phyloP scores from a whole-genome alignment of 2,329 filamentous ascomycete genomes.

The Hymenotorrendiella dingleyae region DNA sequence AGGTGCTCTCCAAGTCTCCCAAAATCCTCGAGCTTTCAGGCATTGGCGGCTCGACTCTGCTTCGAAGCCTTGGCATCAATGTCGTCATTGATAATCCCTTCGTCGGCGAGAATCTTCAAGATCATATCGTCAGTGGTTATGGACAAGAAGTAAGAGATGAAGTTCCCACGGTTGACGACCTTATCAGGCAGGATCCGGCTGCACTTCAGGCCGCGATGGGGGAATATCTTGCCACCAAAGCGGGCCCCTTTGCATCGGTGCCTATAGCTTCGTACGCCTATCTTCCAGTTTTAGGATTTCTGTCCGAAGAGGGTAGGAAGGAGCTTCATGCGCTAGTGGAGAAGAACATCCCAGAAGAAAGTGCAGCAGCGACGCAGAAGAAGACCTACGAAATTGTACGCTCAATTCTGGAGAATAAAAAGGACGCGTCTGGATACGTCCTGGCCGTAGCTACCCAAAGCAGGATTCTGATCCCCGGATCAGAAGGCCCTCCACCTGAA shows the following conservation, averaged over 20 bases:
- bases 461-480: too few species aligned
- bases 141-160: constrained; percentile 5
- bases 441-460: not conserved
- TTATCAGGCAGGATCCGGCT: constrained; percentile 8
- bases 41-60: constrained; percentile 17
- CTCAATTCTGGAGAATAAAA: not conserved
- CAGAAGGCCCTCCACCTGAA: not conserved
- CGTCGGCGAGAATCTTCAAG: constrained; percentile 44
- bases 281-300: constrained; percentile 4
- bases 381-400: not conserved
- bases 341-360: not conserved
- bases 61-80: constrained; percentile 11
- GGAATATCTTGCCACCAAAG: not conserved
- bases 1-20: not conserved
- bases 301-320: not conserved
- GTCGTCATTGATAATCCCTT: constrained; percentile 30
- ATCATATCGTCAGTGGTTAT: constrained; percentile 27
- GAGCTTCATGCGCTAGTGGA: not conserved
- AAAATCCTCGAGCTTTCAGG: constrained; percentile 28
- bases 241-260: constrained; percentile 6
- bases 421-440: not conserved
- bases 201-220: constrained; percentile 2
- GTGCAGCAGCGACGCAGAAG: constrained; percentile 15
- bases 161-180: constrained; percentile 1
- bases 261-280: constrained; percentile 5